These are phyloP conservation scores for Anethum foeniculum DNA, from an alignment of 140 eudicot genomes.

Conservation along the genomic window DNA sequence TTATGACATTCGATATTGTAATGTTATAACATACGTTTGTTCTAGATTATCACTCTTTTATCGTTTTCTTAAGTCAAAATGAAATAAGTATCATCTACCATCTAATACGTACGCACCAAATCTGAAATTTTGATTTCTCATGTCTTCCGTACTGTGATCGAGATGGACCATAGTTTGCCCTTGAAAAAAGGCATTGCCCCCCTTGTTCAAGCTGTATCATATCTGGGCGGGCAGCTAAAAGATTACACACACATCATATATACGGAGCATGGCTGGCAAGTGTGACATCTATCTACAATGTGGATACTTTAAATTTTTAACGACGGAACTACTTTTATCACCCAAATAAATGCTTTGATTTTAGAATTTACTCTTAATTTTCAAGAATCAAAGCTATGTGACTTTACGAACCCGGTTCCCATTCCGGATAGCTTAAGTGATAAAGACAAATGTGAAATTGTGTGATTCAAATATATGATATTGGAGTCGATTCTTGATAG, in stretches of 20 bases:
- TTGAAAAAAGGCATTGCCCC: background rate
- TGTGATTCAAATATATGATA: too few species aligned
- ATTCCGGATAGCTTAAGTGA: too few species aligned
- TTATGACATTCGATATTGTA: too few species aligned
- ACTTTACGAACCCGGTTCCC: too few species aligned
- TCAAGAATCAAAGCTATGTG: too few species aligned
- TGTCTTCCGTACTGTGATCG: background rate
- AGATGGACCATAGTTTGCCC: background rate
- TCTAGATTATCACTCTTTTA: too few species aligned
- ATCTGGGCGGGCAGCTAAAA: background rate
- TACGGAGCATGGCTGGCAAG: background rate
- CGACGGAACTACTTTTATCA: background rate
- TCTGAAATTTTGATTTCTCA: background rate
- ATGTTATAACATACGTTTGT: too few species aligned
- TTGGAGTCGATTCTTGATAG: too few species aligned
- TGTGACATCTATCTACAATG: conserved; percentile 8
- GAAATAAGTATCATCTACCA: background rate
- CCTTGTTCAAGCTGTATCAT: background rate
- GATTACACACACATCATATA: background rate
- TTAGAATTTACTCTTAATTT: too few species aligned
- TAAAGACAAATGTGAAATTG: too few species aligned
- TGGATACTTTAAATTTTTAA: background rate
- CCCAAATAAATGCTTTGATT: conserved; percentile 1
- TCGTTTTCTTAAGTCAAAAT: background rate
- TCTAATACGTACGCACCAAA: background rate